Percentiles rank a stretch among this genome's conserved stretches.
phyloP scores from a whole-genome alignment of 139 green algal genomes.

The Picochlorum sp. region DNA sequence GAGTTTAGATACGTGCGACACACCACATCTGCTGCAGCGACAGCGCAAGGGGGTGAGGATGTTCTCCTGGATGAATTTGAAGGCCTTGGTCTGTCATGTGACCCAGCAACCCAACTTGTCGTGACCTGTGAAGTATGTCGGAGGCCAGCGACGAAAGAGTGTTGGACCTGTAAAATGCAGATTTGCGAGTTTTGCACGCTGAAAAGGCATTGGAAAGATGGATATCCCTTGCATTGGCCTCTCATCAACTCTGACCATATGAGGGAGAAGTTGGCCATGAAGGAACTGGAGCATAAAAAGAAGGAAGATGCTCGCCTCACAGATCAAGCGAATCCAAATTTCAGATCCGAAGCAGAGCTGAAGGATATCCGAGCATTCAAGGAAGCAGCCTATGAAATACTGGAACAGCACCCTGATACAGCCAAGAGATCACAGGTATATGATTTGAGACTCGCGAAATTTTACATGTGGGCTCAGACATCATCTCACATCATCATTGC shows the following conservation, averaged over 20 bases:
- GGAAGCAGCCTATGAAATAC: constrained; percentile 28
- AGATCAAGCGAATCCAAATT: constrained; percentile 44
- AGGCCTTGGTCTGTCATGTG: constrained; percentile 34
- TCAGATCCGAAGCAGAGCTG: constrained; percentile 36
- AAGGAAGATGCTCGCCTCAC: constrained; percentile 50
- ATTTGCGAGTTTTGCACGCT: constrained; percentile 81
- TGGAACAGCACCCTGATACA: background rate
- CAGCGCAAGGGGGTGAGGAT: constrained; percentile 50
- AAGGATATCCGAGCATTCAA: constrained; percentile 49
- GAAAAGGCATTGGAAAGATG: constrained; percentile 67
- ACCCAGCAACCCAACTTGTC: constrained; percentile 63
- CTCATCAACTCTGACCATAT: constrained; percentile 59
- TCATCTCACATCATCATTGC: constrained; percentile 42
- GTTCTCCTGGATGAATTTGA: constrained; percentile 67
- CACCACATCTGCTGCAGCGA: constrained; percentile 2
- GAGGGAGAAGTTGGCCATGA: constrained; percentile 47
- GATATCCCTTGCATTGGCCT: constrained; percentile 69
- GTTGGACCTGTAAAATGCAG: constrained; percentile 59
- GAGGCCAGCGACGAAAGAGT: constrained; percentile 65
- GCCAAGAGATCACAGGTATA: constrained; percentile 22
- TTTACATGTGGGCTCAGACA: constrained; percentile 78
- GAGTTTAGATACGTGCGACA: constrained; percentile 43
- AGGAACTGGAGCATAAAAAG: constrained; percentile 69
- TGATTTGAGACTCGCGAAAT: constrained; percentile 41
- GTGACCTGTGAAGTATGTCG: constrained; percentile 78